Base-by-base conservation (phyloP, 1,139 yeast genomes). In the Candida buenavistaensis region DNA sequence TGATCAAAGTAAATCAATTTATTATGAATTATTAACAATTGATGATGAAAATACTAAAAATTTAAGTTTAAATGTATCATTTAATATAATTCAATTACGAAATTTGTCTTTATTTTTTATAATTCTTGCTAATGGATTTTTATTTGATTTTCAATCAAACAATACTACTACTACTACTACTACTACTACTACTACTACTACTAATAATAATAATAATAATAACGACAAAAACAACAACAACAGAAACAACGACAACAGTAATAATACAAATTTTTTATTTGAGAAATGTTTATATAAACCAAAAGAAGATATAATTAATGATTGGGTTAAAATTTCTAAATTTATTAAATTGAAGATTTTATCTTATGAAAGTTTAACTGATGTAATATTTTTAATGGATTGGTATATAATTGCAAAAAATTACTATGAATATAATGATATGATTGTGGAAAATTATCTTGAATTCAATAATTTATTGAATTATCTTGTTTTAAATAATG, bases 381-480 rank as follows among this genome's bases (percentile, higher is more conserved):
- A 61, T 41, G 46, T 59, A 7, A 32, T 55, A 3, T 60, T 46
- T 43, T 44, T 57, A 31, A 50, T 60, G 29, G 50, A 52, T 20
- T 64, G 67, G 64, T 62, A 58, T 43, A 53, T 62, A 15, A 40
- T 52, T 19, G 46, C 55, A 14, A 55, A 57, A 26, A 51, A 45
- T 28, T 62, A 48, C 39, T 59, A 53, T 41, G 39, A 44, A n/a
- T 52, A 45, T 32, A 46, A 45, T 7, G 46, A 55, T 37, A 45
- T 45, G 47, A 38, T 56, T 16, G 48, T 52, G 22, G 64, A 62
- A 16, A 55, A 52, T 38, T 60, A 57, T 40, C 48, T 58, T 39
- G 69, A 64, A 36, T 63, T 51, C 38, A 63, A 62, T 39, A 57
- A 49, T 36, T 47, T 63, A 31, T 45, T 64, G 15, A 51, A 57